Evolutionary conservation across 73 alveolate genomes (phyloP).

Genomic region (Paramecium primaurelia): DNA sequence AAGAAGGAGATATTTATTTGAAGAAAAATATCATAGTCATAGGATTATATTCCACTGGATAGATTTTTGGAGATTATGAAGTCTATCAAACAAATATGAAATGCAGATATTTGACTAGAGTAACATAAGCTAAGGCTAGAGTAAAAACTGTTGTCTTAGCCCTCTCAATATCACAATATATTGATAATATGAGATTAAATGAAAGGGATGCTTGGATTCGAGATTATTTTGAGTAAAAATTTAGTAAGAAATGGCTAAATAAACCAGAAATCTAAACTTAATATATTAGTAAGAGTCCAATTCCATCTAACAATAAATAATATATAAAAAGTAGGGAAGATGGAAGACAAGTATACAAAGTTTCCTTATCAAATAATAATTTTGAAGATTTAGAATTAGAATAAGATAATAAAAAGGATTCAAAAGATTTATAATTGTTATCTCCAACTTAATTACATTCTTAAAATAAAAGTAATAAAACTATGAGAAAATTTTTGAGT

Average conservation of each 20-base stretch:
- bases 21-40: neutral
- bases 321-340: neutral
- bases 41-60: neutral
- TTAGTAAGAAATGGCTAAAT: neutral
- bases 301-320: neutral
- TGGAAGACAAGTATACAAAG: neutral
- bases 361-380: neutral
- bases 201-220: neutral
- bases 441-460: neutral
- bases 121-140: neutral
- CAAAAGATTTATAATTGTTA: neutral
- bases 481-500: neutral
- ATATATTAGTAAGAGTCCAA: neutral
- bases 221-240: neutral
- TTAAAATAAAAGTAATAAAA: neutral
- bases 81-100: neutral
- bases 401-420: neutral
- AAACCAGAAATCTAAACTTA: neutral
- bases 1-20: neutral
- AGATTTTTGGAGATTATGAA: conserved; percentile 32
- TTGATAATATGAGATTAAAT: neutral
- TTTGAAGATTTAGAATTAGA: neutral
- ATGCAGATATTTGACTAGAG: neutral
- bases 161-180: neutral
- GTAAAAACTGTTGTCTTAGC: neutral